These are phyloP conservation scores for Apophysomyces sp. DNA, from an alignment of 371 early-diverging fungal genomes.

Conservation along the genomic window DNA sequence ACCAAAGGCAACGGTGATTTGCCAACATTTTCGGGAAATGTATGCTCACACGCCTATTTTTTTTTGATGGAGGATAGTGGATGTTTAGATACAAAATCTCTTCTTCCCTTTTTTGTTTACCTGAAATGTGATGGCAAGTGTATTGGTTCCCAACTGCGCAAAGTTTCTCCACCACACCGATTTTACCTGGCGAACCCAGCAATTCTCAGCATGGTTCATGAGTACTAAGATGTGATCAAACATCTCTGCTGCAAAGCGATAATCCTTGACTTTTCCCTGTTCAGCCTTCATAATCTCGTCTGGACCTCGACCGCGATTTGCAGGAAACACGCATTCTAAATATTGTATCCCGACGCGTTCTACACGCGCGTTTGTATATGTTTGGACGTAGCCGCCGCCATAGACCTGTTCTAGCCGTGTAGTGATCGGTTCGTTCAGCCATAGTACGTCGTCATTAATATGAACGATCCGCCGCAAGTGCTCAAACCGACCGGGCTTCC, in stretches of 20 bases:
- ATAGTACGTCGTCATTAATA: slow-evolving; percentile 19
- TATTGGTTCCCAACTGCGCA: slow-evolving; percentile 30
- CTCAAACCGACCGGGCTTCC: slow-evolving; percentile 35
- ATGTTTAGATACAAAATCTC: too few relatives aligned
- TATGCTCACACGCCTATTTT: slow-evolving; percentile 24
- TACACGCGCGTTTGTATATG: slow-evolving; percentile 33
- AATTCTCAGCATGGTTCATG: slow-evolving; percentile 38
- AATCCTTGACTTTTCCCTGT: slow-evolving; percentile 41
- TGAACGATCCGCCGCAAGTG: slow-evolving; percentile 22
- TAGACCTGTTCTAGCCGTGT: slow-evolving; percentile 27
- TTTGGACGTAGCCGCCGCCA: slow-evolving; percentile 45
- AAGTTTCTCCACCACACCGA: slow-evolving; percentile 51
- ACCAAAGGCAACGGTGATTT: slow-evolving; percentile 17
- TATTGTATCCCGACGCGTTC: slow-evolving; percentile 36
- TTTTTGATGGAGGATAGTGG: too few relatives aligned
- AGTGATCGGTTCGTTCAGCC: slow-evolving; percentile 44
- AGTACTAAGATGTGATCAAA: slow-evolving; percentile 42
- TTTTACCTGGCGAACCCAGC: slow-evolving; percentile 37
- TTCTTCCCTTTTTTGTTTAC: slow-evolving; percentile 3
- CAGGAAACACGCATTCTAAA: slow-evolving; percentile 37
- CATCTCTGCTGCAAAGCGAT: slow-evolving; percentile 49
- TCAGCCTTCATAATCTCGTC: slow-evolving; percentile 41
- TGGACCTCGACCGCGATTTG: slow-evolving; percentile 31
- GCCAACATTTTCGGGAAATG: slow-evolving; percentile 12
- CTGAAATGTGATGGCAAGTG: slow-evolving; percentile 40